Evolutionary conservation across 768 basidiomycete genomes (phyloP).

Genomic region (Termitomyces sp.): DNA sequence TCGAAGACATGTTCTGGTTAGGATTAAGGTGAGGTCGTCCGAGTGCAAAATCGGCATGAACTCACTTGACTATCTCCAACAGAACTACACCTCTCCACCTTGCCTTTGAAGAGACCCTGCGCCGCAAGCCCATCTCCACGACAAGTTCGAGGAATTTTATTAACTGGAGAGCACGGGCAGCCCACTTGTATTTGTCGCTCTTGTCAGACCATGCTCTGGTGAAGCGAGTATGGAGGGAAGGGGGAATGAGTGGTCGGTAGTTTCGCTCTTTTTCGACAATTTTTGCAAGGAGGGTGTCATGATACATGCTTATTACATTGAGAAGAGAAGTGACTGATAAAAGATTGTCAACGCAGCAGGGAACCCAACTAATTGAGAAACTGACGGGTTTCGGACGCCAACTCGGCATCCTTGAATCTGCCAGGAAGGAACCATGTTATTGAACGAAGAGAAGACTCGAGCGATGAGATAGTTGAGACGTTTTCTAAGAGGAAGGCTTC

Average conservation of each 20-base stretch:
- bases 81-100: conserved; percentile 77
- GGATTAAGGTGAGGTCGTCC: conserved; percentile 10
- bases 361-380: conserved; percentile 21
- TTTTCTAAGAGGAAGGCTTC: conserved; percentile 84
- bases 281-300: conserved; percentile 84
- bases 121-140: conserved; percentile 82
- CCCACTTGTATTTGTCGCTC: conserved; percentile 71
- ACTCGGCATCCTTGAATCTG: conserved; percentile 94
- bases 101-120: conserved; percentile 60
- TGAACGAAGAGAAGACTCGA: conserved; percentile 86
- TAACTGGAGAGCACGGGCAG: conserved; percentile 69
- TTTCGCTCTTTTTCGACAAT: conserved; percentile 62
- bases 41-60: conserved; percentile 8
- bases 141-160: conserved; percentile 81
- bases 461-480: conserved; percentile 77
- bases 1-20: conserved; percentile 66
- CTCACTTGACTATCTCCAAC: conserved; percentile 84
- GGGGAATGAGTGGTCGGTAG: conserved; percentile 72
- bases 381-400: conserved; percentile 92
- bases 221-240: conserved; percentile 81
- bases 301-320: conserved; percentile 89
- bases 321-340: conserved; percentile 78
- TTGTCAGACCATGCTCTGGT: conserved; percentile 84
- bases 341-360: conserved; percentile 13
- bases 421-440: conserved; percentile 96